Percentiles rank a stretch among this genome's conserved stretches.
These are phyloP conservation scores for Dendrocalamus sinicus DNA, from an alignment of 176 grass and related monocot species.

Conservation along the genomic window DNA sequence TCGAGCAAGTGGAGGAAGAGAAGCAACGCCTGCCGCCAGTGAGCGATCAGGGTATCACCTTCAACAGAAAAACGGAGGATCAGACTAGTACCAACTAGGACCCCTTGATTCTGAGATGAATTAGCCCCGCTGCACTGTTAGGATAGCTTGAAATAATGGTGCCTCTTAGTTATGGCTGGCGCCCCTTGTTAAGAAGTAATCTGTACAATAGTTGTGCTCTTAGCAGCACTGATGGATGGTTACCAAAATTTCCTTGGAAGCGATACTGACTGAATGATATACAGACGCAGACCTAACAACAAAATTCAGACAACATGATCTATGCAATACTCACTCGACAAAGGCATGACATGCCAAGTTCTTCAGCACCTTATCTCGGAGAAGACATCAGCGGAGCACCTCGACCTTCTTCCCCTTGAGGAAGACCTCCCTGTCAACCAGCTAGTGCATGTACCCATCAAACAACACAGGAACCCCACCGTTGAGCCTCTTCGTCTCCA, in stretches of 20 bases:
- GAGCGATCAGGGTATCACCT: slow-evolving; percentile 38
- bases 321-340: not conserved
- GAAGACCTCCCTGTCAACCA: slow-evolving; percentile 74
- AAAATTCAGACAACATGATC: slow-evolving; percentile 7
- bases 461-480: slow-evolving; percentile 75
- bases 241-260: not conserved
- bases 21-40: slow-evolving; percentile 52
- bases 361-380: not conserved
- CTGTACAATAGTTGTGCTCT: not conserved
- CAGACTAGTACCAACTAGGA: slow-evolving; percentile 23
- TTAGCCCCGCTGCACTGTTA: slow-evolving; percentile 23
- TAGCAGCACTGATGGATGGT: not conserved
- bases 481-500: slow-evolving; percentile 78
- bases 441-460: slow-evolving; percentile 75
- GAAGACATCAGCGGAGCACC: slow-evolving; percentile 46
- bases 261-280: not conserved
- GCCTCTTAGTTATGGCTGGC: not conserved
- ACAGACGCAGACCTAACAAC: not conserved
- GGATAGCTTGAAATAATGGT: slow-evolving; percentile 24
- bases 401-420: slow-evolving; percentile 54
- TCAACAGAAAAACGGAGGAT: slow-evolving; percentile 48
- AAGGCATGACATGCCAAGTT: not conserved
- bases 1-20: slow-evolving; percentile 96
- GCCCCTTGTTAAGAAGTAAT: not conserved
- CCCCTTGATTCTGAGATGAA: not conserved